These are phyloP conservation scores for Colletotrichum zoysiae DNA, from an alignment of 2,329 filamentous ascomycete species.

Conservation along the genomic window DNA sequence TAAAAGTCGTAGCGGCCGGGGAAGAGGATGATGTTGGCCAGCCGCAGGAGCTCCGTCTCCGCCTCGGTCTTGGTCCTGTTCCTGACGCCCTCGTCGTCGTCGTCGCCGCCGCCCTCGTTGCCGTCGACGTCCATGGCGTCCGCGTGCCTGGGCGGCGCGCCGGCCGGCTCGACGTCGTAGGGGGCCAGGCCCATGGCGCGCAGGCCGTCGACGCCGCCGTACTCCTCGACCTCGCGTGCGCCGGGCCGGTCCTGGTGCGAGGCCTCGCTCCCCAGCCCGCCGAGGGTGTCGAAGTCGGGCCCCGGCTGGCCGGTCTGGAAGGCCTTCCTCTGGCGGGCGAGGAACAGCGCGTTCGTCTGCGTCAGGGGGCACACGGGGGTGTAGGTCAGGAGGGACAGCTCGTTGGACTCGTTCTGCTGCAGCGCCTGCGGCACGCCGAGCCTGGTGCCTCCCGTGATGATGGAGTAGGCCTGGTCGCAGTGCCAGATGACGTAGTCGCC, in stretches of 20 bases:
- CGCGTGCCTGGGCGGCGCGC: conserved; percentile 44
- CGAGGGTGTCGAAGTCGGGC: conserved; percentile 68
- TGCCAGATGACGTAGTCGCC: conserved; percentile 72
- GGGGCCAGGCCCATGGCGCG: conserved; percentile 70
- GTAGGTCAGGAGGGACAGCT: conserved; percentile 66
- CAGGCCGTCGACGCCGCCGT: conserved; percentile 63
- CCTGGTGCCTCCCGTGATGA: conserved; percentile 57
- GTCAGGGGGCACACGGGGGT: conserved; percentile 65
- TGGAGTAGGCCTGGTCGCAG: conserved; percentile 68
- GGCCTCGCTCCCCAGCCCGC: conserved; percentile 64
- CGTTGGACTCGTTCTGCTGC: conserved; percentile 43
- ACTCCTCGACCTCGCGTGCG: conserved; percentile 64
- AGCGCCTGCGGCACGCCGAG: conserved; percentile 46
- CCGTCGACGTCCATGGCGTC: conserved; percentile 47
- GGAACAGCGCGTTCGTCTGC: conserved; percentile 58
- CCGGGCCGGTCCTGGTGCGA: conserved; percentile 61
- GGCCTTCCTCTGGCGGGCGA: conserved; percentile 61
- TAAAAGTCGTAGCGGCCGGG: conserved; percentile 50
- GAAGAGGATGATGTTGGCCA: conserved; percentile 70
- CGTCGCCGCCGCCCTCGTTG: conserved; percentile 37
- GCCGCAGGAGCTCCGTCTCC: conserved; percentile 64
- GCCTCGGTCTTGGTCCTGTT: conserved; percentile 52
- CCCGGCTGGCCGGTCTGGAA: conserved; percentile 67
- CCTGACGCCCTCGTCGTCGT: conserved; percentile 44
- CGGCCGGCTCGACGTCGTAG: conserved; percentile 58